Percentiles rank a stretch among this genome's conserved stretches.
phyloP scores from a whole-genome alignment of 306 rosid genomes.

The Acacia crassicarpa region DNA sequence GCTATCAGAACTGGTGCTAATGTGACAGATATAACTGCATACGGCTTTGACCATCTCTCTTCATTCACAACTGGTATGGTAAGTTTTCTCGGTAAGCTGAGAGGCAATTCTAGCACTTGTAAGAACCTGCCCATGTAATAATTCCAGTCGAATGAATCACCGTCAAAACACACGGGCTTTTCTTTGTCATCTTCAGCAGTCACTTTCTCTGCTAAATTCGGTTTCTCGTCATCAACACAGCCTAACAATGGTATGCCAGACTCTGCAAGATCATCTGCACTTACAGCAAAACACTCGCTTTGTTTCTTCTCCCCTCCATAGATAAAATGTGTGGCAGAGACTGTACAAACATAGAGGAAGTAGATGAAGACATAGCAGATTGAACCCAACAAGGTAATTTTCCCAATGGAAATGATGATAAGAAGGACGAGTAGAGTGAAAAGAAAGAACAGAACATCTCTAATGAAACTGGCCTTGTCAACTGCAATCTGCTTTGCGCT shows the following conservation, averaged over 20 bases:
- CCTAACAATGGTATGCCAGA: slow-evolving; percentile 33
- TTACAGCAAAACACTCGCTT: neutral
- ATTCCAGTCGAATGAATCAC: neutral
- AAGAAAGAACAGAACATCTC: slow-evolving; percentile 52
- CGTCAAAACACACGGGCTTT: neutral
- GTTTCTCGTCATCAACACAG: slow-evolving; percentile 33
- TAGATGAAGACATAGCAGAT: slow-evolving; percentile 47
- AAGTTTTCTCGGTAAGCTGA: slow-evolving; percentile 57
- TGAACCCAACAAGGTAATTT: slow-evolving; percentile 52
- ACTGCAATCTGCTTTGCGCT: slow-evolving; percentile 32
- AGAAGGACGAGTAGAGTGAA: slow-evolving; percentile 42
- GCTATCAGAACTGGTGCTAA: slow-evolving; percentile 57
- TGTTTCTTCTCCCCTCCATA: slow-evolving; percentile 11
- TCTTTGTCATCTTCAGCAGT: neutral
- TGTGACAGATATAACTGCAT: slow-evolving; percentile 53
- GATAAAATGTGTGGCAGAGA: slow-evolving; percentile 41
- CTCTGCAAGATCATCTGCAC: slow-evolving; percentile 24
- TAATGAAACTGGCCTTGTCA: slow-evolving; percentile 44
- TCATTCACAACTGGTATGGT: slow-evolving; percentile 62
- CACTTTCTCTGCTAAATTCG: neutral
- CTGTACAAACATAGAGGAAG: slow-evolving; percentile 50
- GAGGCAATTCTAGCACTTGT: slow-evolving; percentile 46
- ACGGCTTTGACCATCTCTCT: slow-evolving; percentile 59
- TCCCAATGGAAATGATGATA: slow-evolving; percentile 41
- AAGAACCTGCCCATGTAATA: slow-evolving; percentile 2